Evolutionary conservation across 208 protist species (phyloP), one percentile per base, ranked within the genome.

Genomic region (Leishmania braziliensis): DNA sequence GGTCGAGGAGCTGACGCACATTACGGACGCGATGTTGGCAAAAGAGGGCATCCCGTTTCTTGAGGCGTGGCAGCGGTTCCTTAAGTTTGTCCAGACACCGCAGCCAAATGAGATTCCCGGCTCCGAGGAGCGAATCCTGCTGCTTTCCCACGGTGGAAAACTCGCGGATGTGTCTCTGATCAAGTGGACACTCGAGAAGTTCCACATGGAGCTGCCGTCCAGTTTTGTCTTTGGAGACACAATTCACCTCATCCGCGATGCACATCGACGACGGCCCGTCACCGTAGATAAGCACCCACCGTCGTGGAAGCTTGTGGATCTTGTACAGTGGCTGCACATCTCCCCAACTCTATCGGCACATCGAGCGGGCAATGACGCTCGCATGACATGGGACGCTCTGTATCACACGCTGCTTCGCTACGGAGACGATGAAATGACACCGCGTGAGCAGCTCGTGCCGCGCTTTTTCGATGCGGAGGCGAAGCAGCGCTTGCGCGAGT

Each of bases 381-480:
- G 92, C 36, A 95, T 97, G 91, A 98, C 95, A 36, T 98, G 93
- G 92, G 95, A 98, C 79, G 92, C 90, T 14, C 82, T 97, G 29
- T 95, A 95, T 77, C 93, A 98, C 85, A 98, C 95, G 29, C 82
- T 98, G 69, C 84, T 94, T 36, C 88, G 95, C 23, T 98, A 98
- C 86, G 93, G 95, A 70, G 93, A 97, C 73, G 93, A 97, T 62
- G 90, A 92, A 54, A 82, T 98, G 68, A 93, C 89, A n/a, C 93
- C 95, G 63, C 92, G 92, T 12, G 89, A 98, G 82, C 95, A 98
- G 88, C 92, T 98, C 10, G 84, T 97, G 0, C 87, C 92, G 36
- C 91, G 92, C 78, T 97, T 97, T 78, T 97, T 97, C 75, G 93
- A 97, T 70, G 90, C 85, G 48, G 93, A 94, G 72, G 95, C 93